Percentiles rank a stretch among this genome's conserved stretches.
Conservation (phyloP, 768 basidiomycete genomes). For the Amanita subjunquillea region DNA sequence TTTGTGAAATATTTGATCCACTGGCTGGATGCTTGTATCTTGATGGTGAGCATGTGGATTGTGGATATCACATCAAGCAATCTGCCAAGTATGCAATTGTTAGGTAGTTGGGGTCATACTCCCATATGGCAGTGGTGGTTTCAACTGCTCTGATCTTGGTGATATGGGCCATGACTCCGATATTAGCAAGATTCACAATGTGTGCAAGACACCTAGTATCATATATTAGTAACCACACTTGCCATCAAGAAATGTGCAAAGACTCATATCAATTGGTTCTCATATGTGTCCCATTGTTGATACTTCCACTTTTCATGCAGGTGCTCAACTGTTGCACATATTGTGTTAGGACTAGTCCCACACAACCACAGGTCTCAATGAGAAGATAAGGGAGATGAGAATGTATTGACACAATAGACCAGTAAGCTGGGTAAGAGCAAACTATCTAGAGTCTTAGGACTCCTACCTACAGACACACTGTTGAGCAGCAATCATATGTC, state of each 20-base stretch:
- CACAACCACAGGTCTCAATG: too few relatives aligned
- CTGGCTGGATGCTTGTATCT: slow-evolving; percentile 15
- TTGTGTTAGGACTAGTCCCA: too few relatives aligned
- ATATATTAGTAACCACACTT: not conserved
- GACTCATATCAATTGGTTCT: slow-evolving; percentile 14
- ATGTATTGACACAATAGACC: too few relatives aligned
- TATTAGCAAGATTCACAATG: slow-evolving; percentile 16
- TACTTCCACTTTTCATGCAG: slow-evolving; percentile 3
- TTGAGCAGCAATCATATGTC: too few relatives aligned
- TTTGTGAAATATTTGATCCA: slow-evolving; percentile 11
- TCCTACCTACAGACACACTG: too few relatives aligned
- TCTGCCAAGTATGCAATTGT: slow-evolving; percentile 16
- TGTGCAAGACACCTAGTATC: slow-evolving; percentile 18
- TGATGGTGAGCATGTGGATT: slow-evolving; percentile 16
- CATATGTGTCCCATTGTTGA: slow-evolving; percentile 7
- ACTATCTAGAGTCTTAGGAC: too few relatives aligned
- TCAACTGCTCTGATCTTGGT: slow-evolving; percentile 18
- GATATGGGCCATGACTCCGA: slow-evolving; percentile 19
- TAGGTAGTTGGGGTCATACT: slow-evolving; percentile 17
- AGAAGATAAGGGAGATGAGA: too few relatives aligned
- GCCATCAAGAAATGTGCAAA: not conserved
- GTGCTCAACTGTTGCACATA: too few relatives aligned
- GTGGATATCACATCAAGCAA: slow-evolving; percentile 20
- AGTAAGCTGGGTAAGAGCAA: too few relatives aligned
- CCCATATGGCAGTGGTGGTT: slow-evolving; percentile 20